These are phyloP conservation scores for Antrodiella citrinella DNA, from an alignment of 768 basidiomycete species.

Conservation along the genomic window DNA sequence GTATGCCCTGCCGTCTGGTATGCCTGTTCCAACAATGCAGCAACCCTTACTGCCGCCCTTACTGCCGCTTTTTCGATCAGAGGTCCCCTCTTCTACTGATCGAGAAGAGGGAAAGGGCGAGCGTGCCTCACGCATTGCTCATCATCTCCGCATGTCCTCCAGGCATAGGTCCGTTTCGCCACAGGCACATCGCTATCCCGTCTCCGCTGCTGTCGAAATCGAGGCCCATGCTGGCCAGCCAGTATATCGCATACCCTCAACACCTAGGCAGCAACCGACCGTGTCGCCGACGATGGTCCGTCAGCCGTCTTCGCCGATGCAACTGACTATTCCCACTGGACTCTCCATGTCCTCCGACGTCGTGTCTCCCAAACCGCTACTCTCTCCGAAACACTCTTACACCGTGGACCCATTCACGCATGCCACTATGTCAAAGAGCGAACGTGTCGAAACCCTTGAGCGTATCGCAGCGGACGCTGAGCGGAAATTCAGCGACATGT, in stretches of 20 bases:
- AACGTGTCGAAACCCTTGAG: slow-evolving; percentile 63
- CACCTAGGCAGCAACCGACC: background rate
- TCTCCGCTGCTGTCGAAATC: slow-evolving; percentile 20
- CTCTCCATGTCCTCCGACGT: slow-evolving; percentile 22
- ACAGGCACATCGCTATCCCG: slow-evolving; percentile 44
- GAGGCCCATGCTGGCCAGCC: slow-evolving; percentile 7
- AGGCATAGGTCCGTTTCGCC: slow-evolving; percentile 58
- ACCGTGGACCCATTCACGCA: slow-evolving; percentile 31
- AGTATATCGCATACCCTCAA: background rate
- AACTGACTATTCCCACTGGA: background rate
- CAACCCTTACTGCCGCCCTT: slow-evolving; percentile 24
- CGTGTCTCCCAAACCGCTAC: slow-evolving; percentile 59
- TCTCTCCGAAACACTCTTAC: slow-evolving; percentile 57
- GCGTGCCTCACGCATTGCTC: slow-evolving; percentile 48
- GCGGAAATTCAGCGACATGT: slow-evolving; percentile 20
- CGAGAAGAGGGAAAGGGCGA: slow-evolving; percentile 55
- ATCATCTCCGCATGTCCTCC: slow-evolving; percentile 49
- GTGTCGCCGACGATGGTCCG: background rate
- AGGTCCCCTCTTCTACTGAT: slow-evolving; percentile 18
- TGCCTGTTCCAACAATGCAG: slow-evolving; percentile 26
- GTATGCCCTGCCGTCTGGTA: slow-evolving; percentile 25
- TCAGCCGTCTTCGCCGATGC: background rate
- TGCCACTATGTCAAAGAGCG: slow-evolving; percentile 36
- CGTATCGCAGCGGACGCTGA: slow-evolving; percentile 59
- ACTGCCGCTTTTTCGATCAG: slow-evolving; percentile 3